Conservation (phyloP, 2,329 filamentous ascomycete genomes). For the Colletotrichum tropicale region DNA sequence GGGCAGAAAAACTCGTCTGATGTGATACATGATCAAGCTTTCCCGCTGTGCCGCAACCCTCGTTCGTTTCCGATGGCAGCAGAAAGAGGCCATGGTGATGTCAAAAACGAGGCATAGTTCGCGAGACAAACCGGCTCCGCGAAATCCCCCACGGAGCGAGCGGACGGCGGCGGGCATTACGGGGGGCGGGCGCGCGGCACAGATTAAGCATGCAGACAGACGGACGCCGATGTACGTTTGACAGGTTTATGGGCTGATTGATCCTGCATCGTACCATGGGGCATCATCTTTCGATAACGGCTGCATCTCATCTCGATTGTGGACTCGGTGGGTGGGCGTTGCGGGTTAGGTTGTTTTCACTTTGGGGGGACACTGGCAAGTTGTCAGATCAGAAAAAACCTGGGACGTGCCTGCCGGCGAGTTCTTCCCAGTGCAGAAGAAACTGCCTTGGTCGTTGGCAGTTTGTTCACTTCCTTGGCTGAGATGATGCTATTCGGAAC, state of each 20-base stretch:
- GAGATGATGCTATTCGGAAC: constrained; percentile 19
- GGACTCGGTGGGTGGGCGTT: neutral
- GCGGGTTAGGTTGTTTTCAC: neutral
- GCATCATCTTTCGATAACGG: neutral
- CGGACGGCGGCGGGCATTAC: neutral
- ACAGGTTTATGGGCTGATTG: neutral
- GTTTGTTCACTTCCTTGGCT: neutral
- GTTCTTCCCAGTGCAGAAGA: neutral
- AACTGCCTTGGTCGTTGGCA: neutral
- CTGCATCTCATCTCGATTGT: neutral
- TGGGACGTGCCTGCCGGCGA: neutral
- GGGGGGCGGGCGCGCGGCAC: neutral
- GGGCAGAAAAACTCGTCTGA: neutral
- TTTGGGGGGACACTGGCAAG: neutral
- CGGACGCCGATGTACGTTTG: neutral
- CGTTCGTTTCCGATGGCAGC: neutral
- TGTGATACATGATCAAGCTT: neutral
- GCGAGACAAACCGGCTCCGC: neutral
- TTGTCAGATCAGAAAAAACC: neutral
- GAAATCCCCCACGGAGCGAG: neutral
- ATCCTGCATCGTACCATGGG: neutral
- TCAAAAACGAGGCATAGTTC: neutral
- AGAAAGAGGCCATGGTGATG: neutral
- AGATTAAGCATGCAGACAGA: neutral
- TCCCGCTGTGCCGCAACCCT: neutral